Evolutionary conservation across 805 yeast species (phyloP).

Genomic region (Lipomyces oligophaga): DNA sequence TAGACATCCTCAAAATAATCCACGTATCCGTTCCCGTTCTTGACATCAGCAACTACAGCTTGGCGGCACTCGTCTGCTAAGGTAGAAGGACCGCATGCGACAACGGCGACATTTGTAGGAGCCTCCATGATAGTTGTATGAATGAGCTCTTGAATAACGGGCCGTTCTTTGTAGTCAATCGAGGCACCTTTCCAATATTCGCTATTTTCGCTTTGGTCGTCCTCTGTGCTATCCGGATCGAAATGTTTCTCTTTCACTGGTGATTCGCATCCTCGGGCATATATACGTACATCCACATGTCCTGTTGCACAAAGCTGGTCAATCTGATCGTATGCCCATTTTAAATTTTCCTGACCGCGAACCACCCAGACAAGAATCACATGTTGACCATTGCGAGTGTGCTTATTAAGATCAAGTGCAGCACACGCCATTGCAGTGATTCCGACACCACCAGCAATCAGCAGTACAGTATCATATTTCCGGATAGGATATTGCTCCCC

Average conservation of each 20-base stretch:
- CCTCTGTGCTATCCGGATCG: too few relatives aligned
- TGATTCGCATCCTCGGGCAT: too few relatives aligned
- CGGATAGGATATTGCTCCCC: slow-evolving; percentile 48
- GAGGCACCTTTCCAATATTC: too few relatives aligned
- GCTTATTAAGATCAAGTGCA: slow-evolving; percentile 35
- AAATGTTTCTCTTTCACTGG: too few relatives aligned
- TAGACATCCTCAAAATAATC: slow-evolving; percentile 13
- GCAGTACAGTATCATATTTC: slow-evolving; percentile 46
- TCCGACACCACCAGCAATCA: slow-evolving; percentile 64
- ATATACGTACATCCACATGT: slow-evolving; percentile 5
- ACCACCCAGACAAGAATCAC: slow-evolving; percentile 16
- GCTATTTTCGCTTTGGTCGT: too few relatives aligned
- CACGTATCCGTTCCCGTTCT: slow-evolving; percentile 6
- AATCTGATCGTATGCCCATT: slow-evolving; percentile 8
- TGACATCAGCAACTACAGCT: slow-evolving; percentile 1
- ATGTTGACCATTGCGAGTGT: slow-evolving; percentile 11
- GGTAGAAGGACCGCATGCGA: slow-evolving; percentile 7
- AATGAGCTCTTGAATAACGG: not conserved
- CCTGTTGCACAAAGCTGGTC: not conserved
- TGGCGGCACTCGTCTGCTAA: slow-evolving; percentile 4
- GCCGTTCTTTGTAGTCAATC: too few relatives aligned
- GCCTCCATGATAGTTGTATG: slow-evolving; percentile 1
- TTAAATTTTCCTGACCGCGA: slow-evolving; percentile 5
- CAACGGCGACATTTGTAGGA: slow-evolving; percentile 4
- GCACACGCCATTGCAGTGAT: slow-evolving; percentile 54